phyloP scores from a whole-genome alignment of 345 rosid species.

The Erodium maritimum region DNA sequence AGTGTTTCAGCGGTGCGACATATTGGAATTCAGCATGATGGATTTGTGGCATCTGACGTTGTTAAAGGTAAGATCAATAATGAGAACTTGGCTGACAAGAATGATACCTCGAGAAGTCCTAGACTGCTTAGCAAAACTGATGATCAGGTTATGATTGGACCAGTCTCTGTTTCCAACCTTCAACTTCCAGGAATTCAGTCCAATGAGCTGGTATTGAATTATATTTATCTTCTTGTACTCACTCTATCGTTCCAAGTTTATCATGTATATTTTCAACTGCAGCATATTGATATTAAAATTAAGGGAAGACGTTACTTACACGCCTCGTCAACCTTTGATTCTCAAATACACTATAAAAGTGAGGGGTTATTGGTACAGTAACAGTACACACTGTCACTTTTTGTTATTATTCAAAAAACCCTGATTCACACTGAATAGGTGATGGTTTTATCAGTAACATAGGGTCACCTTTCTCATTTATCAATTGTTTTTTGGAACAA shows the following conservation, averaged over 20 bases:
- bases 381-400: no score
- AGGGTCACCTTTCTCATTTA: no score
- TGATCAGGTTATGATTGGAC: constrained; percentile 4
- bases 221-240: not conserved
- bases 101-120: constrained; percentile 5
- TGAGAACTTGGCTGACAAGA: constrained; percentile 5
- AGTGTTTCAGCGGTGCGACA: constrained; percentile 28
- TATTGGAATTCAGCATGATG: constrained; percentile 28
- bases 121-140: constrained; percentile 11
- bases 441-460: no score
- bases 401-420: no score
- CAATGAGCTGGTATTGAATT: constrained; percentile 18
- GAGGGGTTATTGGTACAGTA: no score
- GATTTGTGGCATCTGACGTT: constrained; percentile 13
- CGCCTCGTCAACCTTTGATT: no score
- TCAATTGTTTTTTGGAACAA: no score
- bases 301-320: no score
- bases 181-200: constrained; percentile 15
- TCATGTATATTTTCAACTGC: not conserved
- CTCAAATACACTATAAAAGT: no score
- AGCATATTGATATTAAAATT: not conserved
- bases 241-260: not conserved
- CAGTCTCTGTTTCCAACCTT: constrained; percentile 12
- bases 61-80: constrained; percentile 10
- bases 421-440: no score